These are phyloP conservation scores for Aspergillus uvarum DNA, from an alignment of 2,329 filamentous ascomycete species.

Conservation along the genomic window DNA sequence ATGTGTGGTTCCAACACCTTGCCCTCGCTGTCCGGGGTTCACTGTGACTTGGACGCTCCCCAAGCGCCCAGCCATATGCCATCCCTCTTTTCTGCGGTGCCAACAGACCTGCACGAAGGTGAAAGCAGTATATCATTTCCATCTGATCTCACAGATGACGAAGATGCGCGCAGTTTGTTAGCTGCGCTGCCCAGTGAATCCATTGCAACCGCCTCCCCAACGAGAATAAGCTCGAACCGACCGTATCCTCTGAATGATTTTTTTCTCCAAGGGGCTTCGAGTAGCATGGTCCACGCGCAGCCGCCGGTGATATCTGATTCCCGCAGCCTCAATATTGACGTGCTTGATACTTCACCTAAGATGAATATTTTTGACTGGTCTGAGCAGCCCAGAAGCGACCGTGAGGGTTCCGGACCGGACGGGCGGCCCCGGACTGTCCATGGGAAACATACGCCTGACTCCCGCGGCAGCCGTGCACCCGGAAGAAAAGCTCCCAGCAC, in stretches of 20 bases:
- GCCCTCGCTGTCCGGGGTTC: conserved; percentile 24
- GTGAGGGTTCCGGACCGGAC: conserved; percentile 53
- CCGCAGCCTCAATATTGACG: conserved; percentile 16
- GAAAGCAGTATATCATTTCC: conserved; percentile 22
- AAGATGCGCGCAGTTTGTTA: conserved; percentile 31
- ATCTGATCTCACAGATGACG: conserved; percentile 26
- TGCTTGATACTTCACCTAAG: conserved; percentile 44
- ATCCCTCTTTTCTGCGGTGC: conserved; percentile 12
- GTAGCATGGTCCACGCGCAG: not conserved
- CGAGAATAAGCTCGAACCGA: conserved; percentile 5
- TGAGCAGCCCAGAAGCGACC: conserved; percentile 56
- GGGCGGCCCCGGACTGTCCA: conserved; percentile 63
- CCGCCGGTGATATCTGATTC: conserved; percentile 11
- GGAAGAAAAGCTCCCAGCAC: conserved; percentile 59
- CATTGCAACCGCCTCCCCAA: conserved; percentile 7
- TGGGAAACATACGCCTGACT: conserved; percentile 59
- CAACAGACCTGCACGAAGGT: conserved; percentile 15
- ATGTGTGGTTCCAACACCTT: conserved; percentile 46
- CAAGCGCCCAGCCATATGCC: conserved; percentile 13
- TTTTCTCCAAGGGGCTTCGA: not conserved
- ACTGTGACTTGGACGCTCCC: conserved; percentile 23
- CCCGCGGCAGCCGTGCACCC: conserved; percentile 56
- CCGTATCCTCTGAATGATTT: not conserved
- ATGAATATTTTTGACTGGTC: conserved; percentile 66
- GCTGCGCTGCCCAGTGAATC: conserved; percentile 28